Evolutionary conservation across 495 filamentous ascomycete species (phyloP).

Genomic region (Annulohypoxylon nitens): DNA sequence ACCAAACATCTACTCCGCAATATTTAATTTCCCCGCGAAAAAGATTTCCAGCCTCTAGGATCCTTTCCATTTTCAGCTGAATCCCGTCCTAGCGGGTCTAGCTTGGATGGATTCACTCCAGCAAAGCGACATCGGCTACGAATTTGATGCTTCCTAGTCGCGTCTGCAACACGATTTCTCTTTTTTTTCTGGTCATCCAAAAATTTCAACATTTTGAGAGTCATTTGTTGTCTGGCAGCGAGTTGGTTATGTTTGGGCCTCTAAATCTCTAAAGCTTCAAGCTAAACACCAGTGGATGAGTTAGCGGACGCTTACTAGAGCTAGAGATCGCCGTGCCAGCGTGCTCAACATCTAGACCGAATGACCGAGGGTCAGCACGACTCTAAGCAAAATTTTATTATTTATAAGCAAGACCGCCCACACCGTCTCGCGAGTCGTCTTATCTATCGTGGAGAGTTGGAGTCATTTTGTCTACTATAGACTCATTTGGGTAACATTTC

Average conservation of each 20-base stretch:
- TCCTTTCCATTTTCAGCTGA: conserved; percentile 25
- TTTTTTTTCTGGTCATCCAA: not conserved
- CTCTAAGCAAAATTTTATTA: conserved; percentile 25
- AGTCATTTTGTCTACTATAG: conserved; percentile 21
- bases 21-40: conserved; percentile 32
- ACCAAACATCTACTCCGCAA: conserved; percentile 29
- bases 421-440: conserved; percentile 25
- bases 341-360: not conserved
- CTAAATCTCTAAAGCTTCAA: not conserved
- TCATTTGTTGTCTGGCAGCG: not conserved
- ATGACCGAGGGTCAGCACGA: conserved; percentile 27
- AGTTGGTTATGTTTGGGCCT: conserved; percentile 1
- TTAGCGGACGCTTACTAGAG: conserved; percentile 6
- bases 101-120: not conserved
- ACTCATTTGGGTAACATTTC: not conserved
- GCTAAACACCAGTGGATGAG: not conserved
- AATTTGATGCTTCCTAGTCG: conserved; percentile 7
- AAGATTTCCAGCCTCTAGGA: conserved; percentile 17
- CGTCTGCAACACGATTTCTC: not conserved
- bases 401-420: conserved; percentile 9
- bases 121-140: conserved; percentile 36
- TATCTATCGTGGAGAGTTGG: conserved; percentile 5
- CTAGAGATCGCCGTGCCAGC: conserved; percentile 4
- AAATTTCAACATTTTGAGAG: not conserved
- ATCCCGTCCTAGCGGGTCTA: conserved; percentile 3